Evolutionary conservation across 495 filamentous ascomycete genomes (phyloP).

Genomic region (Lichina pygmaea): DNA sequence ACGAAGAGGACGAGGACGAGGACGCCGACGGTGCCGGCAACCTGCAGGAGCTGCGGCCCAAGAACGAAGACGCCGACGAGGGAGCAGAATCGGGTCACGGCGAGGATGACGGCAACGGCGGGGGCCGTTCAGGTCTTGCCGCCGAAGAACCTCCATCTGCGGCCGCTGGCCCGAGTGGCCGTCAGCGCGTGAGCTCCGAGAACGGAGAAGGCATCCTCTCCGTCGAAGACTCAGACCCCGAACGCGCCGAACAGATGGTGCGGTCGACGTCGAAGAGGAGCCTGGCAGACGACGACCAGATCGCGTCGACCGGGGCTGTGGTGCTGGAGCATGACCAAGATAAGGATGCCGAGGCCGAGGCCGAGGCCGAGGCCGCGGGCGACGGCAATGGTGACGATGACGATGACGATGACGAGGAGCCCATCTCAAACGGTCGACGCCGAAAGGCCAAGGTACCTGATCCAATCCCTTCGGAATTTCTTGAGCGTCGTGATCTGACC

Average conservation of each 20-base stretch:
- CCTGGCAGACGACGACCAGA: background rate
- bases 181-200: background rate
- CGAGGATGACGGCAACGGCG: no score
- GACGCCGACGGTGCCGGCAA: background rate
- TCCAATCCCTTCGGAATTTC: background rate
- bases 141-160: no score
- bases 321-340: background rate
- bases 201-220: background rate
- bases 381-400: slow-evolving; percentile 20
- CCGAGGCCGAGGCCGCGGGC: background rate
- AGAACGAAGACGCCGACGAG: background rate
- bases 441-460: slow-evolving; percentile 7
- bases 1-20: slow-evolving; percentile 24
- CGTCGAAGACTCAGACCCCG: background rate
- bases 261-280: background rate
- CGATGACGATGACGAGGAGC: slow-evolving; percentile 43
- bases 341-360: background rate
- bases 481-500: background rate
- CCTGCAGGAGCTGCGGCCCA: background rate
- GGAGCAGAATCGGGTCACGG: background rate
- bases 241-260: background rate
- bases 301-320: background rate
- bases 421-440: slow-evolving; percentile 20
- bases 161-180: background rate
- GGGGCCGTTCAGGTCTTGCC: no score